Conservation (phyloP, 345 rosid species). For the Durio zibethinus region DNA sequence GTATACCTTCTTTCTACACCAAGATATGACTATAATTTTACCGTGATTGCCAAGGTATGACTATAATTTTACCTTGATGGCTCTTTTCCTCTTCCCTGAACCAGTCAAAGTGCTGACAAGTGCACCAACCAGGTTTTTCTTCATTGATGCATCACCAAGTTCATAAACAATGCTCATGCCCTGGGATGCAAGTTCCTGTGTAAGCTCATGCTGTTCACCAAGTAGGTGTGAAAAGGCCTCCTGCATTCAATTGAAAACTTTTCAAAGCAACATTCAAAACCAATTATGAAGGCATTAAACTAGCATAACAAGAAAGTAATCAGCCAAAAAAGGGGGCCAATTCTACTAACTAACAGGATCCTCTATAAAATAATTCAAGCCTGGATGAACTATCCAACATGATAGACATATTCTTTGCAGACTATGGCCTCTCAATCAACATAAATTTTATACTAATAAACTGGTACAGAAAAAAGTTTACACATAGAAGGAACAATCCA, state of each 20-base stretch:
- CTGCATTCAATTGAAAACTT: constrained; percentile 43
- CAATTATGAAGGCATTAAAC: neutral
- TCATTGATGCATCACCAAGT: constrained; percentile 87
- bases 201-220: constrained; percentile 93
- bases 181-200: constrained; percentile 95
- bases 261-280: neutral
- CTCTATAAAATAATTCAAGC: neutral
- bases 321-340: neutral
- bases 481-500: neutral
- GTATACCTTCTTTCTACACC: neutral
- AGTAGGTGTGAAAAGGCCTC: constrained; percentile 90
- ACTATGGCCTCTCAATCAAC: neutral
- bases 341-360: neutral
- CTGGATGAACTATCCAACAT: neutral
- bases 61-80: constrained; percentile 68
- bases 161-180: constrained; percentile 98
- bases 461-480: neutral
- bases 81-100: constrained; percentile 94
- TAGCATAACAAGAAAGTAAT: neutral
- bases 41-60: constrained; percentile 96
- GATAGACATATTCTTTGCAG: neutral
- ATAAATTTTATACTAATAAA: neutral
- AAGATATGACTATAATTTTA: constrained; percentile 27
- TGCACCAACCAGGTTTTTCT: constrained; percentile 79
- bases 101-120: constrained; percentile 85